Base-by-base conservation (phyloP, 2,329 filamentous ascomycete genomes). In the Sclerotinia minor region DNA sequence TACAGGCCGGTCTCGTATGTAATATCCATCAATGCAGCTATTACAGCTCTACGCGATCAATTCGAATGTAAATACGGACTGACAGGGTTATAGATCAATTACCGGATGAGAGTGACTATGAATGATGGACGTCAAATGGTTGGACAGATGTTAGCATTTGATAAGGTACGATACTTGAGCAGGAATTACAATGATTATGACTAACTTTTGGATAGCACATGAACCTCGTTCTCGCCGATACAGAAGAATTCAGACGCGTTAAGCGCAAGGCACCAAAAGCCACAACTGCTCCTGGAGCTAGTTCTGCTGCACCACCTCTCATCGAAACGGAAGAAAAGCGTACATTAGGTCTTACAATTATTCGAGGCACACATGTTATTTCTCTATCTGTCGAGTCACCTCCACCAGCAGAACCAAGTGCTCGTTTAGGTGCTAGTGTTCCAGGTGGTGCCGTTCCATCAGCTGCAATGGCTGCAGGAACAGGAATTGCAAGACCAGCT, bases 201-300 rank as follows among this genome's bases (percentile, higher is more conserved):
- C 53, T 65, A 29, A 68, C 61, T 53, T 17, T 68, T 19, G 1
- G 13, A 69, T 73, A 96, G 93, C 95, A 99, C 81, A 99, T 99
- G 95, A 99, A 99, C 80, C 87, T 99, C 73, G 95, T 99, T 71
- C 91, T 99, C 71, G 95, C 94, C 81, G 95, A 99, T 78, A 98
- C 95, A 74, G 95, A 99, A 86, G 94, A 98, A 80, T 97, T 97
- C 81, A 91, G 94, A 79, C 91, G 91, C 78, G 89, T 94, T 71
- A 96, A 95, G 83, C 87, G 91, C 80, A 94, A 91, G 83, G 87
- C 89, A 75, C 85, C 87, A 74, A 96, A 95, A 82, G 82, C 86
- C 65, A 80, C 85, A 63, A 87, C 90, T 52, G 77, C 77, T 65
- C 76, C 77, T 70, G 77, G 76, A 70, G 83, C 88, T 72, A 84